A percentile compares a stretch with the other conserved stretches of the same genome.
Evolutionary conservation across 331 rosid species (phyloP).

Genomic region (Arachis monticola): DNA sequence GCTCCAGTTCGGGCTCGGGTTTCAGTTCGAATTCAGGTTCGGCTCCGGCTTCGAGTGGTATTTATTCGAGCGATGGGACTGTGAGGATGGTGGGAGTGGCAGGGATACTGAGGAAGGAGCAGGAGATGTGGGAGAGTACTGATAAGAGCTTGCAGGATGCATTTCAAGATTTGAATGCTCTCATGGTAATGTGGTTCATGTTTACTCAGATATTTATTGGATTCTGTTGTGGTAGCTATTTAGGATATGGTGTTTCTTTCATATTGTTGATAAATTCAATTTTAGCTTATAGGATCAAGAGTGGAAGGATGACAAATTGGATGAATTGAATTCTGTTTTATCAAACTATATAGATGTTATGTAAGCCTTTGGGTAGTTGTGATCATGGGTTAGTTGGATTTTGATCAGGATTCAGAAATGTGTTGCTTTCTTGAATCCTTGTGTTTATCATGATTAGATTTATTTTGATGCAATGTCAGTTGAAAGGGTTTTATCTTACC

Average conservation of each 20-base stretch:
- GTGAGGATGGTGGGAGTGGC: constrained; percentile 96
- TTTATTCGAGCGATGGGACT: constrained; percentile 78
- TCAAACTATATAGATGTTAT: constrained; percentile 18
- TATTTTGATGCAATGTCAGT: too few species aligned
- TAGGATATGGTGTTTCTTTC: background rate
- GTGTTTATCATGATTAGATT: background rate
- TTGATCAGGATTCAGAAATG: constrained; percentile 17
- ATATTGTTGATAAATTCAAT: background rate
- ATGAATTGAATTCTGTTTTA: background rate
- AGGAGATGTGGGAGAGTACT: constrained; percentile 98
- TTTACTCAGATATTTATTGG: background rate
- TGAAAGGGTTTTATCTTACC: too few species aligned
- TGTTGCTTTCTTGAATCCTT: background rate
- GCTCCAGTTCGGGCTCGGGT: constrained; percentile 28
- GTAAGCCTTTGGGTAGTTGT: constrained; percentile 3
- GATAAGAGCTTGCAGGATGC: constrained; percentile 97
- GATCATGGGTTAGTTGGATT: constrained; percentile 22
- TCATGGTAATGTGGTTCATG: constrained; percentile 59
- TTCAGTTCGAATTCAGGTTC: constrained; percentile 1
- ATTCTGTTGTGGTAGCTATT: background rate
- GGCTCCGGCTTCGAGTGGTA: constrained; percentile 44
- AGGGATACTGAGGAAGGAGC: constrained; percentile 95
- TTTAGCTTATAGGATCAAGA: background rate
- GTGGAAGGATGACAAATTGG: constrained; percentile 10
- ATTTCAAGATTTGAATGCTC: constrained; percentile 98